Base-by-base conservation (phyloP, 495 filamentous ascomycete genomes). In the Evernia prunastri region DNA sequence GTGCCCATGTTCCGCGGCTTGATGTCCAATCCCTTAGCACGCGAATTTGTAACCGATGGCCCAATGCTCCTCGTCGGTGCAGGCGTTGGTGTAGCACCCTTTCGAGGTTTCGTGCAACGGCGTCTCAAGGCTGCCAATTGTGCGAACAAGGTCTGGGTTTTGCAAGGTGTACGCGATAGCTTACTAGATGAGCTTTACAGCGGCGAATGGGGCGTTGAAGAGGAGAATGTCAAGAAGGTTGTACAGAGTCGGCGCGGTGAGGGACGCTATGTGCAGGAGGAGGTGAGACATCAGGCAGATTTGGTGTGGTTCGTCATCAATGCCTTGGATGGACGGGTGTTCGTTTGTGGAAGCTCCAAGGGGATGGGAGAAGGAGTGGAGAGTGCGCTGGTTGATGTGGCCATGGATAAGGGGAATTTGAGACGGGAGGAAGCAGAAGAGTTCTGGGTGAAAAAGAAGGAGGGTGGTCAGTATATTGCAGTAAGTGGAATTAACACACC, bases 341-440 rank as follows among this genome's bases (percentile, higher is more conserved):
- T 97, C 72, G 94, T 98, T 36, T 97, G 95, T 70, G 94, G 94
- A 25, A 92, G 88, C 70, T 89, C 84, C 64, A 89, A 91, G 78
- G 94, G 94, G 9, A 98, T 98, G 94, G 94, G 94, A 47, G 94
- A 97, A 72, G 95, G 94, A 20, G 94, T 98, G 0, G 90, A 97
- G 74, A 79, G 82, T 60, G 88, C 90, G 3, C 79, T 95, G 20
- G 77, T 92, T 27, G 89, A 93, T 67, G 88, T 91, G 6, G 87
- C 88, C 33, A 89, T 91, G 84, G 78, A 81, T 49, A 92, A 89
- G 79, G 91, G 89, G 8, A 89, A 89, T 66, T 73, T 94, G 29
- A 85, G 87, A 67, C 72, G 78, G 37, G 83, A 89, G 36, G 89
- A 91, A 72, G 90, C 90, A 0, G 78, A 81, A 73, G 76, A 84